phyloP scores from a whole-genome alignment of 257 asterid genomes.

The Scutellaria minor region DNA sequence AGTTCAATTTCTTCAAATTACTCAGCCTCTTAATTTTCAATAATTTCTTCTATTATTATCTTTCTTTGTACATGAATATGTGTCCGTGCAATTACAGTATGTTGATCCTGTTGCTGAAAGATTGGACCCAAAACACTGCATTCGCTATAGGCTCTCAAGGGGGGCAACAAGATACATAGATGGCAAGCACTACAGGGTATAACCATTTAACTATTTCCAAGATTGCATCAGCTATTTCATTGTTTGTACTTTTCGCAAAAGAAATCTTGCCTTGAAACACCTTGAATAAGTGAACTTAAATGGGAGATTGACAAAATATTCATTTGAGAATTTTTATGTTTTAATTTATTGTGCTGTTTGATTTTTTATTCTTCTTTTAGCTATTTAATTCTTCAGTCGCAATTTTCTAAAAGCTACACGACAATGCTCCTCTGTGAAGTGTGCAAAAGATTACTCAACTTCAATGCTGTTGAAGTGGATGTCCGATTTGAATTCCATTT shows the following conservation, averaged over 20 bases:
- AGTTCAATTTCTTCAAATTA: slow-evolving; percentile 22
- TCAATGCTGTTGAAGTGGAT: background rate
- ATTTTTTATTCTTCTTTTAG: background rate
- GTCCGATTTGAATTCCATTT: slow-evolving; percentile 1
- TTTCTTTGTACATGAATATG: slow-evolving; percentile 6
- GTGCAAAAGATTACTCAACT: background rate
- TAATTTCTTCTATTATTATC: background rate
- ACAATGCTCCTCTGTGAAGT: slow-evolving; percentile 11
- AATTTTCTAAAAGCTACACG: background rate
- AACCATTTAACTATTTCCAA: slow-evolving; percentile 30
- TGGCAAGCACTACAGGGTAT: slow-evolving; percentile 90
- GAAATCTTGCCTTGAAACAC: background rate
- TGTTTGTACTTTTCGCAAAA: background rate
- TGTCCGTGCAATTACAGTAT: slow-evolving; percentile 57
- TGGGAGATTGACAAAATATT: background rate
- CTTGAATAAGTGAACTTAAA: slow-evolving; percentile 11
- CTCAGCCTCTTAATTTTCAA: background rate
- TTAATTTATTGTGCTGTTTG: slow-evolving; percentile 1
- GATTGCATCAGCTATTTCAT: slow-evolving; percentile 10
- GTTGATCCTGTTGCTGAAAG: slow-evolving; percentile 79
- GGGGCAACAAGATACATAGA: slow-evolving; percentile 72
- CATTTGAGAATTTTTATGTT: slow-evolving; percentile 3
- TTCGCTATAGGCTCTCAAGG: slow-evolving; percentile 75
- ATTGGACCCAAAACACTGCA: slow-evolving; percentile 71
- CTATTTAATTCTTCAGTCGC: slow-evolving; percentile 7